Base-by-base conservation (phyloP, 129 eudicot genomes). In the Saussurea involucrata region DNA sequence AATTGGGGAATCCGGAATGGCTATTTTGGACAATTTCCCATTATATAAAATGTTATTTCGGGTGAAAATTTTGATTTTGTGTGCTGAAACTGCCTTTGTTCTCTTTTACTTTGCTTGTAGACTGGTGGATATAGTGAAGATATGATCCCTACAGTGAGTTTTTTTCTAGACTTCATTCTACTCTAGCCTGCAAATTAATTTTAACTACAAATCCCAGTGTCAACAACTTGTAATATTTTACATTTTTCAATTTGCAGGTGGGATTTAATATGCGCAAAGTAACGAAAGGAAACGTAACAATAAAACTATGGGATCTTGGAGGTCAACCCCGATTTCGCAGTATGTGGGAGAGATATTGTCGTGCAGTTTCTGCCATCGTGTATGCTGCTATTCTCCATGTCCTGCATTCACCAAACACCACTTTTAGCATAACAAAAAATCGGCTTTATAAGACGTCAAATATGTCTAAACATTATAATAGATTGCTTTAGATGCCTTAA, bases 311-410 rank as follows among this genome's bases (percentile, higher is more conserved):
- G 99, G 99, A 95, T 90, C 99, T 95, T 85, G 99, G 97, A 66
- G 99, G 99, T 79, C 99, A 95, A 82, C 99, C 99, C 67, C 88
- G 99, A 70, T 95, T 92, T 69, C 92, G 99, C 65, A 95, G 99
- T 67, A 95, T 95, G 97, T 95, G 99, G 99, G 99, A 95, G 86
- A 83, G 97, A 89, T 95, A 95, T 57, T 95, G 99, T 65, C 97
- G 97, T 85, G 96, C 99, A 34, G 99, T 95, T 79, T 95, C 99
- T 21, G 99, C 99, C 77, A 95, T 95, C 71, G 99, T 95, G 99
- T 95, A 92, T 83, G 96, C 37, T 27, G 6, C 72, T 70, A 68
- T 53, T 49, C 79, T 29, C 70, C 49, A 25, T 6, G 12, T 31
- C 67, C 68, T 13, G 24, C 32, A 8, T 69, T 21, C n/a, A 42